Evolutionary conservation across 2,329 filamentous ascomycete genomes (phyloP).

Genomic region (Beauveria varroae): DNA sequence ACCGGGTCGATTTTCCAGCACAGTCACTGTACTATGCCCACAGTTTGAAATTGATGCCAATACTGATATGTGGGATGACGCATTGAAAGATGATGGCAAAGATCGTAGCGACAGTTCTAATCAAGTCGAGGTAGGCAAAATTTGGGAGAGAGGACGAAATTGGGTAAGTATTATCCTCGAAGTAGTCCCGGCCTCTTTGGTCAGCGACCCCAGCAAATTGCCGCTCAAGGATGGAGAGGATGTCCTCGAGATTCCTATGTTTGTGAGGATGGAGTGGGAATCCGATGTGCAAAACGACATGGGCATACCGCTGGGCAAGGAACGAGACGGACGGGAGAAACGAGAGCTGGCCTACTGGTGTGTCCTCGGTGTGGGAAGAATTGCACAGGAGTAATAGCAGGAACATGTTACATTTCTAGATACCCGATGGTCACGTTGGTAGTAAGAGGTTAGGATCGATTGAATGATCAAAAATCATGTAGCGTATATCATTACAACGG

Average conservation of each 20-base stretch:
- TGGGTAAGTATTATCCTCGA: conserved; percentile 94
- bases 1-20: conserved; percentile 66
- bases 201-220: conserved; percentile 35
- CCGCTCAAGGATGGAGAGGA: conserved; percentile 53
- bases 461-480: conserved; percentile 11
- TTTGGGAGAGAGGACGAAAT: conserved; percentile 92
- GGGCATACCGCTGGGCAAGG: conserved; percentile 43
- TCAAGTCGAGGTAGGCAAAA: conserved; percentile 77
- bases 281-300: conserved; percentile 59
- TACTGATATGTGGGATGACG: conserved; percentile 82
- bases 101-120: conserved; percentile 35
- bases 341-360: conserved; percentile 94
- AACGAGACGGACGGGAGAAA: conserved; percentile 63
- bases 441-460: background rate
- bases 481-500: conserved; percentile 35
- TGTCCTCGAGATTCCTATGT: conserved; percentile 82
- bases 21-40: conserved; percentile 87
- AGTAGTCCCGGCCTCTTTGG: conserved; percentile 61
- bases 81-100: conserved; percentile 51
- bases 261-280: conserved; percentile 89
- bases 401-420: conserved; percentile 21
- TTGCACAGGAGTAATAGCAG: conserved; percentile 42
- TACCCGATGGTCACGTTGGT: conserved; percentile 28
- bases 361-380: conserved; percentile 79
- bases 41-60: conserved; percentile 93